Evolutionary conservation across 2,329 filamentous ascomycete species (phyloP).

Genomic region (Pseudocercospora fijiensis): DNA sequence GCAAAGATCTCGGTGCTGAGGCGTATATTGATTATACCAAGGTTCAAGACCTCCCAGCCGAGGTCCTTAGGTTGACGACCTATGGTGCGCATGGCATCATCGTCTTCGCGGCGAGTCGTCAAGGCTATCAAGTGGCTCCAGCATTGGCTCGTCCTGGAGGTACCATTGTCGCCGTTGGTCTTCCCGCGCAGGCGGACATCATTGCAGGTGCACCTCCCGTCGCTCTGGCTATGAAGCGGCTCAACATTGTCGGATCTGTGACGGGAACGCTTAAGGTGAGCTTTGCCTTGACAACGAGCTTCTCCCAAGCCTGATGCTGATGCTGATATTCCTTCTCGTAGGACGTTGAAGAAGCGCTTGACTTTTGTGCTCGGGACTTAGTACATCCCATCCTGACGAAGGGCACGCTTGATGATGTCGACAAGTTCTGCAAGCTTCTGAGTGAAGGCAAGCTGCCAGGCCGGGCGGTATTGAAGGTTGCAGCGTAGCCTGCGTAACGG

Average conservation of each 20-base stretch:
- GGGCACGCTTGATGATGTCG: constrained; percentile 42
- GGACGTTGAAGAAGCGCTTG: constrained; percentile 48
- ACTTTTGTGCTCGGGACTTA: constrained; percentile 46
- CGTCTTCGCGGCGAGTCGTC: constrained; percentile 38
- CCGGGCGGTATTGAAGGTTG: constrained; percentile 45
- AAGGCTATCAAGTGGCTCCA: constrained; percentile 41
- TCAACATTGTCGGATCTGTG: constrained; percentile 47
- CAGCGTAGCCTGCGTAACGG: constrained; percentile 12
- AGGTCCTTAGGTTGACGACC: constrained; percentile 40
- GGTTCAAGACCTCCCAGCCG: constrained; percentile 38
- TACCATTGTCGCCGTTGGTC: constrained; percentile 42
- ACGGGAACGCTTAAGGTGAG: constrained; percentile 43
- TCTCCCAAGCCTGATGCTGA: background rate
- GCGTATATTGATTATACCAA: constrained; percentile 41
- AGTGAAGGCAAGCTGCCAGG: constrained; percentile 43
- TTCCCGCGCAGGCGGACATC: constrained; percentile 38
- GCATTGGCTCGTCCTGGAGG: constrained; percentile 39
- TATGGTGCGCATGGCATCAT: constrained; percentile 43
- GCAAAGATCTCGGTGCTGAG: constrained; percentile 42
- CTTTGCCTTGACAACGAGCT: background rate
- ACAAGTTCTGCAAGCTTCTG: constrained; percentile 44
- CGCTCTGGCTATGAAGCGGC: constrained; percentile 41
- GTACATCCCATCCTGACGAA: constrained; percentile 44
- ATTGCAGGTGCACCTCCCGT: constrained; percentile 43
- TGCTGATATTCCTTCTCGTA: background rate